Percentiles rank a stretch among this genome's conserved stretches.
phyloP scores from a whole-genome alignment of 352 stramenopile species.

The Globisporangium carolinianum region DNA sequence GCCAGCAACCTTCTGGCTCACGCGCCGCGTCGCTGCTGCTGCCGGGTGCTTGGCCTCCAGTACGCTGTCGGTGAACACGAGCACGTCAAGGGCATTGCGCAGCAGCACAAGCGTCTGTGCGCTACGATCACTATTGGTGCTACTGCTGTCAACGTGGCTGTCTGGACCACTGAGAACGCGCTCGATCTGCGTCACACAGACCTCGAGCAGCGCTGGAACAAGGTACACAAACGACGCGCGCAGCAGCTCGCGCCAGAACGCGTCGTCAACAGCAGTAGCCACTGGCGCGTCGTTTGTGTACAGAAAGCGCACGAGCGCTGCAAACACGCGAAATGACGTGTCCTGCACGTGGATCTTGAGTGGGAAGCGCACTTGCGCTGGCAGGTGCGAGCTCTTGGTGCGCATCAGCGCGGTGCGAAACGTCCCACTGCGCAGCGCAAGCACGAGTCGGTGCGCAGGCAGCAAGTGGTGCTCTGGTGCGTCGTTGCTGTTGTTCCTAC shows the following conservation, averaged over 20 bases:
- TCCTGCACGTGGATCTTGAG: slow-evolving; percentile 80
- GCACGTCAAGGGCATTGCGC: slow-evolving; percentile 27
- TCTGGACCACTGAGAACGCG: slow-evolving; percentile 11
- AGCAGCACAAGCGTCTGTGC: slow-evolving; percentile 13
- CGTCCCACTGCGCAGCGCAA: slow-evolving; percentile 66
- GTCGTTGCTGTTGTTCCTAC: neutral
- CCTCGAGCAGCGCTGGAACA: slow-evolving; percentile 56
- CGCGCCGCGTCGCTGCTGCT: slow-evolving; percentile 6
- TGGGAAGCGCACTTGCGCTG: slow-evolving; percentile 64
- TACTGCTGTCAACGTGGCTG: neutral
- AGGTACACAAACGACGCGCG: slow-evolving; percentile 67
- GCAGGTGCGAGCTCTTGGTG: slow-evolving; percentile 63
- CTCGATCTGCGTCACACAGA: slow-evolving; percentile 46
- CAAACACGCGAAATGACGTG: slow-evolving; percentile 70
- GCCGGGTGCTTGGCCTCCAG: slow-evolving; percentile 32
- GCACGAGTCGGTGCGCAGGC: slow-evolving; percentile 66
- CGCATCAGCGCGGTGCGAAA: slow-evolving; percentile 57
- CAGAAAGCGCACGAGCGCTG: slow-evolving; percentile 56
- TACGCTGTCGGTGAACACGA: slow-evolving; percentile 58
- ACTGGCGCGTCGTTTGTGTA: slow-evolving; percentile 57
- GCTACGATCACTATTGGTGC: neutral
- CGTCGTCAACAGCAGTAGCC: slow-evolving; percentile 9
- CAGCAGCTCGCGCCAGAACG: slow-evolving; percentile 65
- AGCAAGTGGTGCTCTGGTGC: slow-evolving; percentile 36
- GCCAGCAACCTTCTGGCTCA: slow-evolving; percentile 2